These are phyloP conservation scores for Nannizzia gypsea DNA, from an alignment of 2,329 filamentous ascomycete genomes.

Conservation along the genomic window DNA sequence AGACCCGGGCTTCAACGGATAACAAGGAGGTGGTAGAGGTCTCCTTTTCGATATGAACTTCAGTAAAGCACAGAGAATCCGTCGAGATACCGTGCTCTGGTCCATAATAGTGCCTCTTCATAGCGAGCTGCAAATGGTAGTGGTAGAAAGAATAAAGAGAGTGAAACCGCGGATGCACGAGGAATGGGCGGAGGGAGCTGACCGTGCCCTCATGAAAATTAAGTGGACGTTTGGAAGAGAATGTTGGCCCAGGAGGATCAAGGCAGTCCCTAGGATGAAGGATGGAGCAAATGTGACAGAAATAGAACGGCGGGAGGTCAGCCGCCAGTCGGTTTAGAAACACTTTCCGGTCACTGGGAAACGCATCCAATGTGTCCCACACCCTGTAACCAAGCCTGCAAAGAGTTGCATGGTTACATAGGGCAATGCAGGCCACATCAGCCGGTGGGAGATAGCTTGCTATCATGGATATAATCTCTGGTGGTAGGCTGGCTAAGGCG, in stretches of 20 bases:
- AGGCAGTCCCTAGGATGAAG: neutral
- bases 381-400: neutral
- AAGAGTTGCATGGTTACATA: neutral
- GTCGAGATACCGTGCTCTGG: conserved; percentile 4
- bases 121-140: conserved; percentile 2
- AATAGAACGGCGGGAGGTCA: neutral
- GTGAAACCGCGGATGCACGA: neutral
- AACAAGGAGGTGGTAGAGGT: neutral
- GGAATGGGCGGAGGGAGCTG: neutral
- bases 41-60: neutral
- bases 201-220: too few species aligned
- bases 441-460: neutral
- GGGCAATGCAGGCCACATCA: neutral
- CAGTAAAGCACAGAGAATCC: neutral
- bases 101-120: conserved; percentile 2
- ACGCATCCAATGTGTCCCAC: neutral
- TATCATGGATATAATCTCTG: neutral
- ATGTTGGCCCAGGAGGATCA: neutral
- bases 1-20: neutral
- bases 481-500: neutral
- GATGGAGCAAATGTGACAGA: neutral
- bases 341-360: neutral
- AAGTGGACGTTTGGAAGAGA: neutral
- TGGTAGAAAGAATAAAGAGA: neutral
- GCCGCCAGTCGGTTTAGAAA: neutral